A percentile compares a stretch with the other conserved stretches of the same genome.
Evolutionary conservation across 495 filamentous ascomycete species (phyloP).

Genomic region (Hyaloscypha hepaticicola): DNA sequence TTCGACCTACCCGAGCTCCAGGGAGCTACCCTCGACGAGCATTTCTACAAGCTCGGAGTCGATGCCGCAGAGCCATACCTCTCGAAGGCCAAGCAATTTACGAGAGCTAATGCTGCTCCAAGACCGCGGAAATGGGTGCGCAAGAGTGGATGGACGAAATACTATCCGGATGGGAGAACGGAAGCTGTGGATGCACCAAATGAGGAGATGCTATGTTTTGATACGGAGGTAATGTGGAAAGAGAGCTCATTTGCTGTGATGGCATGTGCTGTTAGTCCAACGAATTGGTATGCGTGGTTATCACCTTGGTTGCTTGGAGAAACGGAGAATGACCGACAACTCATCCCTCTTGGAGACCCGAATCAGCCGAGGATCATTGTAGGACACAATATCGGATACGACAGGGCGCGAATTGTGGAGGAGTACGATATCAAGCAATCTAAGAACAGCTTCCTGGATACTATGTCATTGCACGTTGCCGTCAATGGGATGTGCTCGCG

Average conservation of each 20-base stretch:
- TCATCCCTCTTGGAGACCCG: slow-evolving; percentile 83
- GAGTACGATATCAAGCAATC: slow-evolving; percentile 85
- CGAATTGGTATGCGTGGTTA: slow-evolving; percentile 95
- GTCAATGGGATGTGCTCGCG: slow-evolving; percentile 99
- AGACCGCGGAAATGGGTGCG: slow-evolving; percentile 78
- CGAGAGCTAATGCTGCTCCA: slow-evolving; percentile 60
- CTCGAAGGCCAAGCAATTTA: slow-evolving; percentile 69
- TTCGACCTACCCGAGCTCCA: slow-evolving; percentile 83
- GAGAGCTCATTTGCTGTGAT: slow-evolving; percentile 88
- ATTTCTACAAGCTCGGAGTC: slow-evolving; percentile 88
- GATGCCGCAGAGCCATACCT: slow-evolving; percentile 90
- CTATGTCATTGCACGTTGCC: slow-evolving; percentile 97
- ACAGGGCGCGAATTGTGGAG: slow-evolving; percentile 82
- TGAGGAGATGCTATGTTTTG: slow-evolving; percentile 83
- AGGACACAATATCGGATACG: slow-evolving; percentile 96
- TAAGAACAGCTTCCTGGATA: slow-evolving; percentile 88
- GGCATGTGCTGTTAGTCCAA: slow-evolving; percentile 87
- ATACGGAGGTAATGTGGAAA: slow-evolving; percentile 97
- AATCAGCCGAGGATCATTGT: slow-evolving; percentile 70
- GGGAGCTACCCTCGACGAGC: slow-evolving; percentile 83
- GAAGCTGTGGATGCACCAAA: slow-evolving; percentile 74
- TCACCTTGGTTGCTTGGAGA: slow-evolving; percentile 93
- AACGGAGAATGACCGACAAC: slow-evolving; percentile 69
- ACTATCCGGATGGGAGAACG: slow-evolving; percentile 66
- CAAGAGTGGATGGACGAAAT: slow-evolving; percentile 92